Evolutionary conservation across 805 yeast species (phyloP).

Genomic region (Lipomyces kockii): DNA sequence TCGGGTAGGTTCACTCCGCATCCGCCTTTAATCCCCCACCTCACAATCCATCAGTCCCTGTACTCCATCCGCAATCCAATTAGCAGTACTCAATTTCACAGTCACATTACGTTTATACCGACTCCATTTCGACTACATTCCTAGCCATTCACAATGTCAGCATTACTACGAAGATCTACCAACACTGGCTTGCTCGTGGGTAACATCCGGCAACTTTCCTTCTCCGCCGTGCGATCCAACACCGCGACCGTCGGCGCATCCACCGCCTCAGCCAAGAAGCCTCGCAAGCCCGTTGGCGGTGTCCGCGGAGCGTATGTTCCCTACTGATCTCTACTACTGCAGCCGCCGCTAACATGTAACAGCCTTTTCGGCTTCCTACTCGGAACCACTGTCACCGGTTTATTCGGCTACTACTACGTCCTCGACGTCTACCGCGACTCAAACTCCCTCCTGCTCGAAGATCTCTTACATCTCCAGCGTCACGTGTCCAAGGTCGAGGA

Average conservation of each 20-base stretch:
- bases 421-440: conserved; percentile 77
- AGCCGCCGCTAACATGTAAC: not conserved
- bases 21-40: no score
- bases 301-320: conserved; percentile 50
- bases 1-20: not conserved
- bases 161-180: not conserved
- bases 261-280: conserved; percentile 13
- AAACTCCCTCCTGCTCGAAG: conserved; percentile 73
- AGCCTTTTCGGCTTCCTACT: conserved; percentile 74
- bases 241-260: conserved; percentile 21
- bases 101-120: not conserved
- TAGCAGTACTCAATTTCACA: not conserved
- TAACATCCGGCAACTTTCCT: not conserved
- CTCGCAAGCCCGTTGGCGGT: conserved; percentile 47
- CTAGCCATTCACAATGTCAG: not conserved
- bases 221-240: conserved; percentile 8
- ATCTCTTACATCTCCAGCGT: conserved; percentile 70
- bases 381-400: conserved; percentile 76
- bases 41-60: not conserved
- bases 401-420: conserved; percentile 75
- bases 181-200: not conserved
- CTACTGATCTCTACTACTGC: not conserved
- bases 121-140: not conserved
- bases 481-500: conserved; percentile 70
- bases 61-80: not conserved